Percentiles rank a stretch among this genome's conserved stretches.
Evolutionary conservation across 2,329 filamentous ascomycete species (phyloP).

Genomic region (Xylariales sp.): DNA sequence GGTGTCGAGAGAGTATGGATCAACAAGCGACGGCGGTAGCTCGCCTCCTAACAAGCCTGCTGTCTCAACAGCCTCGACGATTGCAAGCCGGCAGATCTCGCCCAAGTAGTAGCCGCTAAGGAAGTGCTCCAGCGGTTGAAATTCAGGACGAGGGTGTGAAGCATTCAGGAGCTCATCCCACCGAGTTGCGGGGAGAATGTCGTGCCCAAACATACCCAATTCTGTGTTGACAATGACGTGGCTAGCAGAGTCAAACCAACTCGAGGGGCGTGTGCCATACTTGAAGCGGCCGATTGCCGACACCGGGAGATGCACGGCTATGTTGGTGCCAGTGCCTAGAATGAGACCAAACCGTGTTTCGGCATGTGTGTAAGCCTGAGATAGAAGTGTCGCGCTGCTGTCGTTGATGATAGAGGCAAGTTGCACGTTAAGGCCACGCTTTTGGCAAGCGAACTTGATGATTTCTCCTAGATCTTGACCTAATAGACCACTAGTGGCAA

Average conservation of each 20-base stretch:
- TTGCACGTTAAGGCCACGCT: slow-evolving; percentile 63
- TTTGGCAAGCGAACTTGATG: slow-evolving; percentile 65
- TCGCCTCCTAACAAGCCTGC: slow-evolving; percentile 67
- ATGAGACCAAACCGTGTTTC: slow-evolving; percentile 73
- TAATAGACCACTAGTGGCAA: slow-evolving; percentile 66
- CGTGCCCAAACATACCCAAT: slow-evolving; percentile 73
- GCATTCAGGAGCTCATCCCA: slow-evolving; percentile 69
- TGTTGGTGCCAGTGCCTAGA: slow-evolving; percentile 74
- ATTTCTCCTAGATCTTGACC: slow-evolving; percentile 71
- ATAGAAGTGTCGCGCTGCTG: slow-evolving; percentile 73
- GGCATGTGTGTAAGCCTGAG: slow-evolving; percentile 69
- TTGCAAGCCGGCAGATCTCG: slow-evolving; percentile 69
- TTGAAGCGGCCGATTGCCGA: slow-evolving; percentile 65
- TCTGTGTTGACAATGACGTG: slow-evolving; percentile 76
- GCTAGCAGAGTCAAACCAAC: slow-evolving; percentile 68
- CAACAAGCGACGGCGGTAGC: slow-evolving; percentile 63
- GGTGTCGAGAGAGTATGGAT: slow-evolving; percentile 69
- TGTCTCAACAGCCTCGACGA: slow-evolving; percentile 68
- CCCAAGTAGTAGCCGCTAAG: slow-evolving; percentile 75
- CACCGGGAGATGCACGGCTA: slow-evolving; percentile 72
- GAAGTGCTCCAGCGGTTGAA: slow-evolving; percentile 58
- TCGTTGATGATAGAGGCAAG: slow-evolving; percentile 74
- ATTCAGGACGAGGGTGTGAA: slow-evolving; percentile 59
- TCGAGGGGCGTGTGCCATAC: slow-evolving; percentile 65
- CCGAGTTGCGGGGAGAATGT: slow-evolving; percentile 67